phyloP scores from a whole-genome alignment of 2,329 filamentous ascomycete species.

The Pseudogymnoascus sp. region DNA sequence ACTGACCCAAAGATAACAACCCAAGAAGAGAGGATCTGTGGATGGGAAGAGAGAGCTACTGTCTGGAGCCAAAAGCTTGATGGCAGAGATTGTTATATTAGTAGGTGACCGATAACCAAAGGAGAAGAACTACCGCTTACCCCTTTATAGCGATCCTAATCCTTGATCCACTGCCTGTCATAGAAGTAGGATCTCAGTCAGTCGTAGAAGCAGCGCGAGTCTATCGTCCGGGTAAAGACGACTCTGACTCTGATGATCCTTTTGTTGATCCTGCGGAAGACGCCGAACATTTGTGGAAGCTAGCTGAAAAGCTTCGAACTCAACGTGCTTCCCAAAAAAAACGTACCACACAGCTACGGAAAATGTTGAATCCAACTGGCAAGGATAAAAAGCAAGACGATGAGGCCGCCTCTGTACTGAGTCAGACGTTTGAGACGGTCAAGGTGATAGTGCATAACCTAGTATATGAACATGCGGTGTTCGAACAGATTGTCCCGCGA shows the following conservation, averaged over 20 bases:
- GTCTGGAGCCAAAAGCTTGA: slow-evolving; percentile 16
- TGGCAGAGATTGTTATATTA: slow-evolving; percentile 10
- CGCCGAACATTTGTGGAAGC: background rate
- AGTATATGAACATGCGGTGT: background rate
- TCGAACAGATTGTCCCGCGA: slow-evolving; percentile 8
- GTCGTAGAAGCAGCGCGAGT: background rate
- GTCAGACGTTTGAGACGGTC: background rate
- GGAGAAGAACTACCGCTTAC: background rate
- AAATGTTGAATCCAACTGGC: background rate
- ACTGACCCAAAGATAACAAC: slow-evolving; percentile 16
- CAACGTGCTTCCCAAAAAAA: background rate
- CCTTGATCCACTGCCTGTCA: slow-evolving; percentile 11
- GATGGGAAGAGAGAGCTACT: slow-evolving; percentile 18
- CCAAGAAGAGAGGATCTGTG: slow-evolving; percentile 12
- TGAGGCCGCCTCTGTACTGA: background rate
- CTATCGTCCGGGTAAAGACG: background rate
- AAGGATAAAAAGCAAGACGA: background rate
- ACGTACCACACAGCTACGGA: background rate
- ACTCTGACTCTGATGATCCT: background rate
- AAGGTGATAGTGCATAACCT: background rate
- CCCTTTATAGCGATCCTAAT: slow-evolving; percentile 9
- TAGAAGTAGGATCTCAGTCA: slow-evolving; percentile 6
- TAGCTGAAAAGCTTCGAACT: background rate
- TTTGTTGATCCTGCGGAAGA: background rate
- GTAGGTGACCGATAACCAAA: background rate